Evolutionary conservation across 2,329 filamentous ascomycete genomes (phyloP), one percentile per base, ranked within the genome.

Genomic region (Xylariaceae sp.): DNA sequence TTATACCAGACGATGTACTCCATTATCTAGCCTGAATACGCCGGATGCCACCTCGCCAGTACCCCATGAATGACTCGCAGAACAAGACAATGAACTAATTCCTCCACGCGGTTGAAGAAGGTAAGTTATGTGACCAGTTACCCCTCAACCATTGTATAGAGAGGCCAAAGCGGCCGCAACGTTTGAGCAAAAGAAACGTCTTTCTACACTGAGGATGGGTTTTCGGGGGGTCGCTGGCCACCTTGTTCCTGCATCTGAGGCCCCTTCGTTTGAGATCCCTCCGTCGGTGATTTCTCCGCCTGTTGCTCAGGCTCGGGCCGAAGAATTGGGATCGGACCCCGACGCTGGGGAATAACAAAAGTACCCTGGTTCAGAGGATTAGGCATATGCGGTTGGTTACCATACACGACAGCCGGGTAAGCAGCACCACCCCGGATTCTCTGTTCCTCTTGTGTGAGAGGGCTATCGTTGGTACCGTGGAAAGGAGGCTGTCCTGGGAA

Each of bases 121-220:
- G 34, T 7, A 52, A 44, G 30, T 39, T 50, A n/a, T 47, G 11
- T 13, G 45, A 39, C 30, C 30, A 53, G 56, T 42, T 8, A 42
- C 34, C 49, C 51, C 47, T 59, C 18, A 48, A 59, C 55, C 18
- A 48, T 57, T 57, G 47, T 56, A 63, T 47, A 51, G 58, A 56
- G 35, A n/a, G 49, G n/a, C 11, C 60, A 50, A 49, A 50, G 35
- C 3, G 23, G 18, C 42, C 47, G 47, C 34, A 49, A n/a, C 23
- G 23, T 48, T 35, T 57, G 51, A 56, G 23, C 35, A 51, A 59
- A 53, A 53, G 55, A 8, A 18, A 58, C 56, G 9, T 58, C 48
- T 53, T 30, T 23, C 15, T 39, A 11, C 7, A 44, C n/a, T 47
- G 47, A 11, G 51, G 23, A 55, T 47, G 47, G 15, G 17, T 45